These are phyloP conservation scores for Epichloe coenophiala DNA, from an alignment of 2,329 filamentous ascomycete genomes.

Conservation along the genomic window DNA sequence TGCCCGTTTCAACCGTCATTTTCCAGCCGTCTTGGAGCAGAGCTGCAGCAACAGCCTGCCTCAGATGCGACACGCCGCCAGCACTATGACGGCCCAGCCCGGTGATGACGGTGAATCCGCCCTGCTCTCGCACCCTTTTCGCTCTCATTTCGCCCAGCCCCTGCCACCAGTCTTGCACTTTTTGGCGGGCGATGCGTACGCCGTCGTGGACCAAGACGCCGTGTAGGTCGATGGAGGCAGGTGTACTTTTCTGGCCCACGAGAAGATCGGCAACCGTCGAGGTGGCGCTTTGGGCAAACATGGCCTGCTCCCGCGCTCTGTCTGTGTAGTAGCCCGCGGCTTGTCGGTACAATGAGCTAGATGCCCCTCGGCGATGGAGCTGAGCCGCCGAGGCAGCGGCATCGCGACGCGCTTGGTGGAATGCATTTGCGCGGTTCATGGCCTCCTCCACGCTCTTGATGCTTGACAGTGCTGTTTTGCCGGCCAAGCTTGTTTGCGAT, in stretches of 20 bases:
- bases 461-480: background rate
- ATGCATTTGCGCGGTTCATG: slow-evolving; percentile 13
- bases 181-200: slow-evolving; percentile 58
- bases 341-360: slow-evolving; percentile 59
- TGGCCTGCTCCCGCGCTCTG: slow-evolving; percentile 50
- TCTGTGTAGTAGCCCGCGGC: slow-evolving; percentile 66
- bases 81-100: slow-evolving; percentile 68
- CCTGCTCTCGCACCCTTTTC: slow-evolving; percentile 29
- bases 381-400: slow-evolving; percentile 24
- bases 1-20: slow-evolving; percentile 57
- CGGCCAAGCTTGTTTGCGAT: background rate
- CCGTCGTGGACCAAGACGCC: slow-evolving; percentile 72
- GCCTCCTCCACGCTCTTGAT: slow-evolving; percentile 15
- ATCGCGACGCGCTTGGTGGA: slow-evolving; percentile 18
- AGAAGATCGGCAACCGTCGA: slow-evolving; percentile 56
- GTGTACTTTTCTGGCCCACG: slow-evolving; percentile 53
- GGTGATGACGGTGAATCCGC: slow-evolving; percentile 60
- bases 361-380: slow-evolving; percentile 39
- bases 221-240: slow-evolving; percentile 60
- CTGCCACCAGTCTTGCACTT: slow-evolving; percentile 65
- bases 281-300: slow-evolving; percentile 41
- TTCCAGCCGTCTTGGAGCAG: slow-evolving; percentile 74
- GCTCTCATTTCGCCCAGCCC: slow-evolving; percentile 51
- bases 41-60: slow-evolving; percentile 65
- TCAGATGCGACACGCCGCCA: slow-evolving; percentile 61